These are phyloP conservation scores for Nitzschia inconspicua DNA, from an alignment of 108 stramenopile genomes.

Conservation along the genomic window DNA sequence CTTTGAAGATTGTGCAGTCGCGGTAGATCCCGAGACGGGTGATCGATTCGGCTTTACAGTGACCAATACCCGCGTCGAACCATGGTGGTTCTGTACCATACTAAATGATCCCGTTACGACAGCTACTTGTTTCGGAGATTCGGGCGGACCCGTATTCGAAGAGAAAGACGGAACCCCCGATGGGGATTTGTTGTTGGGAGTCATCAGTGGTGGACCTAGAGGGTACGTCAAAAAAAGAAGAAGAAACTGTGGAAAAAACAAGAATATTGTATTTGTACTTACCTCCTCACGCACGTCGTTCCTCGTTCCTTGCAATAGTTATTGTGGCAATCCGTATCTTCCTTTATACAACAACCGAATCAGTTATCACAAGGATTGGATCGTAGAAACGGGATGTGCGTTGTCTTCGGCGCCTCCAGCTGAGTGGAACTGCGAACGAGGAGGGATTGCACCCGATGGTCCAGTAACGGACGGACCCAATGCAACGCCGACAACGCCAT, in stretches of 20 bases:
- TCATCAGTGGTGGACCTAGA: constrained; percentile 1
- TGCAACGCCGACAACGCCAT: not conserved
- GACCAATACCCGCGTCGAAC: not conserved
- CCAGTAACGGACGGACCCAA: not conserved
- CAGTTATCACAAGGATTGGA: constrained; percentile 17
- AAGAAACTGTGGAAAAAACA: constrained; percentile 2
- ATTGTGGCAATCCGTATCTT: constrained; percentile 1
- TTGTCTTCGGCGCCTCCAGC: constrained; percentile 7
- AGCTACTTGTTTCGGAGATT: constrained; percentile 13
- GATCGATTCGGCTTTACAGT: not conserved
- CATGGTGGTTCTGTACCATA: constrained; percentile 18
- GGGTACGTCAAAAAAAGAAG: too few species aligned
- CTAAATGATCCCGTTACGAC: not conserved
- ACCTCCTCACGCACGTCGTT: too few species aligned
- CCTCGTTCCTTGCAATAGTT: too few species aligned
- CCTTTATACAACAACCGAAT: constrained; percentile 4
- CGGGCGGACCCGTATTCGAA: constrained; percentile 15
- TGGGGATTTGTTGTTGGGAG: constrained; percentile 19
- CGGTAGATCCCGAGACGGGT: constrained; percentile 2
- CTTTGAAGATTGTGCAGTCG: constrained; percentile 2
- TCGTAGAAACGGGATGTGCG: constrained; percentile 6
- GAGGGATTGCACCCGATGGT: not conserved
- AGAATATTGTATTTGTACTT: too few species aligned
- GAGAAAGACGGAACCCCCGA: not conserved
- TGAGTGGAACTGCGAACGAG: constrained; percentile 11